These are phyloP conservation scores for Beauveria bassiana DNA, from an alignment of 2,329 filamentous ascomycete species.

Conservation along the genomic window DNA sequence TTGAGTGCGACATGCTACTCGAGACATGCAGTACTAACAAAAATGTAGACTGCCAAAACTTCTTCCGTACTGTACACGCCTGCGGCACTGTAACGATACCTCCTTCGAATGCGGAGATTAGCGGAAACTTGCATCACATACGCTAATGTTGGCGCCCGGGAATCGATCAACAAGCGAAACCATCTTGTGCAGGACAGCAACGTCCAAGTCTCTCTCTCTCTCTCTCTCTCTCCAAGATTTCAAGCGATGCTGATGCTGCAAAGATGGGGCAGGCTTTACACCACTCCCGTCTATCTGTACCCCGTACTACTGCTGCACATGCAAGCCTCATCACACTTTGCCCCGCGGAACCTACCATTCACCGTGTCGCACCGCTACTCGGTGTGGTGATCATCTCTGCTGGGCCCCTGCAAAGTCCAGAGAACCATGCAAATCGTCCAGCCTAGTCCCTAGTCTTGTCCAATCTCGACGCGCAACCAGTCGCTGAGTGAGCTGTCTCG, in stretches of 20 bases:
- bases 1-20: neutral
- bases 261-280: neutral
- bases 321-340: slow-evolving; percentile 9
- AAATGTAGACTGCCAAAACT: no score
- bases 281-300: neutral
- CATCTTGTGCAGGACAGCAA: no score
- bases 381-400: neutral
- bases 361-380: slow-evolving; percentile 2
- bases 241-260: neutral
- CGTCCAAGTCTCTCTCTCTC: no score
- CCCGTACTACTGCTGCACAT: neutral
- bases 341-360: neutral
- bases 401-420: neutral
- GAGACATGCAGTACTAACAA: neutral
- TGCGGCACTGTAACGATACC: no score
- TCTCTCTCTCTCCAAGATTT: no score
- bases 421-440: neutral
- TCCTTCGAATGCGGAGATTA: no score
- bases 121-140: no score
- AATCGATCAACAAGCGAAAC: no score
- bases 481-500: neutral
- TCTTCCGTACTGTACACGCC: no score
- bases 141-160: no score
- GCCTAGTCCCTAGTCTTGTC: neutral
- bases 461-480: slow-evolving; percentile 7